Base-by-base conservation (phyloP, 768 basidiomycete genomes). In the Dendrothele bispora region DNA sequence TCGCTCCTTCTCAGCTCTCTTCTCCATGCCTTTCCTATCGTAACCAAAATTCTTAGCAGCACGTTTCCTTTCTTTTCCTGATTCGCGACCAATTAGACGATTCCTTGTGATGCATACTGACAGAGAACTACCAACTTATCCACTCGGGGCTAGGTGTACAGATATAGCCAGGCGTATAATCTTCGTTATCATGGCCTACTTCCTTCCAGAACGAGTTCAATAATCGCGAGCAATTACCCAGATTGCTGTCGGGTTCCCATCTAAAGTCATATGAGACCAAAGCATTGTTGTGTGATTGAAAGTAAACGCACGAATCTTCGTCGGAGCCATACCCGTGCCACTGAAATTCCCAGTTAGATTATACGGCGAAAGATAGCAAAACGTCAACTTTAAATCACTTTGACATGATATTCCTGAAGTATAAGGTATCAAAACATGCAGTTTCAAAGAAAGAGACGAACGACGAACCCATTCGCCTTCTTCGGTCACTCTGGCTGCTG, bases 191-290 rank as follows among this genome's bases (percentile, higher is more conserved):
- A 15, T 61, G 60, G 1, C 85, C 85, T 17, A 88, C 54, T 43
- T 84, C 72, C 5, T 63, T 58, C 83, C 83, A 85, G 59, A 89
- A 89, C 51, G 80, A 82, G n/a, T 61, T 51, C 21, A 87, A 63
- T 14, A 89, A 69, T 17, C 81, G 74, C 14, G 75, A 63, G 57
- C 87, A 89, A 22, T 73, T 67, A 28, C 60, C 54, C 12, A 89
- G 70, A 58, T 89, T 86, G 6, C 63, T 65, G 42, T 72, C 64
- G 10, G 87, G 87, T 49, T 88, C 87, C 86, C 86, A 88, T 55
- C 87, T 88, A 21, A n/a, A 51, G 36, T 14, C 1, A n/a, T 17
- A 53, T 18, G 24, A 35, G 52, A 29, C n/a, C 25, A 46, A 40
- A 49, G 26, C 22, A 20, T 34, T 29, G 30, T n/a, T 5, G 26